Evolutionary conservation across 83 land plant species (phyloP), one percentile per base, ranked within the genome.

Genomic region (Larix sibirica): DNA sequence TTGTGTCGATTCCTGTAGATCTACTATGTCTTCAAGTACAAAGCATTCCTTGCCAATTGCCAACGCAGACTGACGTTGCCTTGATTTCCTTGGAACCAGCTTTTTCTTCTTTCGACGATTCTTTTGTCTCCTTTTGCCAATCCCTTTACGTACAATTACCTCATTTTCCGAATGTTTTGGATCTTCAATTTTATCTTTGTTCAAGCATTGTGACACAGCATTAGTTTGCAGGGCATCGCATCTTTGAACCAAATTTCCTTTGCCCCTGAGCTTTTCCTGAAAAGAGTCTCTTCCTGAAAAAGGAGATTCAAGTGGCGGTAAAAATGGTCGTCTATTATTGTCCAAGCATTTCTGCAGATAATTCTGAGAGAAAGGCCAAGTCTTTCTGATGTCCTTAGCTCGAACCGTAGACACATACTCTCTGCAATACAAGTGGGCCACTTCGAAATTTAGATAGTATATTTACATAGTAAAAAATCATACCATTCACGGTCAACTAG

Each of bases 291-390:
- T 78, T 16, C 33, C n/a, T 56, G 69, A 66, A 47, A 23, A 9
- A 10, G 79, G 79, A 23, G 82, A 65, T 68, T 68, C 75, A n/a
- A 81, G 24, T 20, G 82, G 82, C 5, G 82, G 82, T 65, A 81
- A 42, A 36, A 81, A 40, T 44, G 71, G 71, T 21, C n/a, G 58
- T 42, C 71, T 65, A 59, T 56, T 50, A 64, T 68, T 62, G 31
- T 81, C 82, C 56, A 81, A 65, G 31, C 82, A 81, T 47, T 20
- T 60, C 56, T 81, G 82, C 40, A 81, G 18, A n/a, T 81, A 67
- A 28, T 28, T n/a, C n/a, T 18, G 82, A 68, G 40, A 38, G 31
- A 81, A 81, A 24, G 82, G 82, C 82, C 82, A 81, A n/a, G 21
- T 81, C 36, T 70, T 62, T 62, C 9, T 68, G 20, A 69, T 81